Evolutionary conservation across 1,139 yeast genomes (phyloP), one percentile per base, ranked within the genome.

Genomic region (Suhomyces anneliseae): DNA sequence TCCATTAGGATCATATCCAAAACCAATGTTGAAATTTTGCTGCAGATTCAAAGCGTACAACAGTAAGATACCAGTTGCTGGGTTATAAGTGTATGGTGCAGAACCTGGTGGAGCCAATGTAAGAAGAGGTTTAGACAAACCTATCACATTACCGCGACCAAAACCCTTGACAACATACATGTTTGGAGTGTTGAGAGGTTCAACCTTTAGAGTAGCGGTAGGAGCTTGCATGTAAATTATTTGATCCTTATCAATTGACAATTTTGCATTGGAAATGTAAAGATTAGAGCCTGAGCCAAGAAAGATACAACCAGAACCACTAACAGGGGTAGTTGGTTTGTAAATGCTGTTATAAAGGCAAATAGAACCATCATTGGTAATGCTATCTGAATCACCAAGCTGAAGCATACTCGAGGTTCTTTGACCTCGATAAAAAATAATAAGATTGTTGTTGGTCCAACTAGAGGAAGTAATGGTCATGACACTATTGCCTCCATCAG

Each of bases 141-240:
- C 65, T 43, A 67, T 57, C n/a, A 54, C 47, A 43, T 65, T 68
- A 9, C 66, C 66, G 44, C 54, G 53, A 42, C 72, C 72, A 49
- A 60, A 68, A n/a, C 70, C 71, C 15, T 57, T 57, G 40, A 68
- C 67, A 6, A 49, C 53, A 52, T 54, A 62, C 7, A 64, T 56
- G 42, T 55, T 62, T 7, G 54, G 31, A 10, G 56, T 46, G 39
- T 58, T 50, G 40, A 61, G 39, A 14, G 55, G 56, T 24, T 45
- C 47, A 29, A 56, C 55, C 40, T 44, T 46, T 9, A 59, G 15
- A 9, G 45, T 33, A 8, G 62, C 52, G 10, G 46, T 7, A 0
- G 50, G 14, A 14, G 48, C 36, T 7, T 50, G 39, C 39, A 58
- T 52, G 47, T 54, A 50, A 15, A 58, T 43, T n/a, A 52, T 55